Percentiles rank a stretch among this genome's conserved stretches.
These are phyloP conservation scores for Penicillium pulvis DNA, from an alignment of 495 filamentous ascomycete genomes.

Conservation along the genomic window DNA sequence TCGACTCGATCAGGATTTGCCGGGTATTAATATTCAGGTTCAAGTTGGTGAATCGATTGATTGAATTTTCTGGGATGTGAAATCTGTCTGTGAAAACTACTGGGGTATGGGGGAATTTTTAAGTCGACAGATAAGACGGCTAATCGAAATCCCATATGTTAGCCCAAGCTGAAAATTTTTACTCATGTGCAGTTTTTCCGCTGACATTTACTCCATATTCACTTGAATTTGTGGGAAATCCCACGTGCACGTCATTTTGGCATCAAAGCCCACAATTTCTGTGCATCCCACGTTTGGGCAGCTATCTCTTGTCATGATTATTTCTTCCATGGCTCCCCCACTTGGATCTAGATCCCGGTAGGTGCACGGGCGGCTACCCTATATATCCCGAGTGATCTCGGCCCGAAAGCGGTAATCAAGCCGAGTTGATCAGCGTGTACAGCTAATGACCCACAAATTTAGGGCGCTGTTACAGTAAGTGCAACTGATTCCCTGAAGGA, in stretches of 20 bases:
- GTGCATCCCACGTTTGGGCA: too few species aligned
- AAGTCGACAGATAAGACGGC: background rate
- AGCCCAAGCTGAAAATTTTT: background rate
- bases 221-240: background rate
- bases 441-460: too few species aligned
- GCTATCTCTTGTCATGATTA: background rate
- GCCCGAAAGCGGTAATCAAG: background rate
- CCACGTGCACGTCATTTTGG: background rate
- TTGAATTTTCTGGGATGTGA: background rate
- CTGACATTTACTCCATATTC: background rate
- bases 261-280: background rate
- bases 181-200: background rate
- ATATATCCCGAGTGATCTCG: background rate
- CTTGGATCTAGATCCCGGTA: background rate
- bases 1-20: background rate
- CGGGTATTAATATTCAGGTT: background rate
- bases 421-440: background rate
- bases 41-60: background rate
- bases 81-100: background rate
- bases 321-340: background rate
- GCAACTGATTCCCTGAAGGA: too few species aligned
- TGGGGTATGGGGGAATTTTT: background rate
- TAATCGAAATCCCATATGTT: background rate
- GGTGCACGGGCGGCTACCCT: background rate
- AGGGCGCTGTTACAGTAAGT: too few species aligned